These are phyloP conservation scores for Scortechinia acanthostroma DNA, from an alignment of 2,329 filamentous ascomycete genomes.

Conservation along the genomic window DNA sequence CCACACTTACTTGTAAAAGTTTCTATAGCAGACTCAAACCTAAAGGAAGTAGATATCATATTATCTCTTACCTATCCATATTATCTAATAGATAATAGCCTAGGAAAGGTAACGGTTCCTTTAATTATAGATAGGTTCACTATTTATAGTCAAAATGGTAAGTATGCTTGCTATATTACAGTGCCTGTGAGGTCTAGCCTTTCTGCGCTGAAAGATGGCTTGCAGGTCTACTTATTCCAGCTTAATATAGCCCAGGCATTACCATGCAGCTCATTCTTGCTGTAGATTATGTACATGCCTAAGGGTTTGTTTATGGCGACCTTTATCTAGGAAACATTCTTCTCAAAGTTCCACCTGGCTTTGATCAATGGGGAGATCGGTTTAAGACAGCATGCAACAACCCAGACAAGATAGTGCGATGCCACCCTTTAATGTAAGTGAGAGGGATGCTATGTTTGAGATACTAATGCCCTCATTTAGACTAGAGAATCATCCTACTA, in stretches of 20 bases:
- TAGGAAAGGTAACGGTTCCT: not conserved
- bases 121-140: not conserved
- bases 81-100: not conserved
- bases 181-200: not conserved
- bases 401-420: too few relatives aligned
- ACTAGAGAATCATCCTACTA: too few relatives aligned
- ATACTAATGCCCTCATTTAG: too few relatives aligned
- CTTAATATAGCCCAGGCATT: not conserved
- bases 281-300: conserved; percentile 9
- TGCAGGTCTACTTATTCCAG: conserved; percentile 1
- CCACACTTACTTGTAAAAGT: conserved; percentile 21
- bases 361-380: too few relatives aligned
- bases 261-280: conserved; percentile 6
- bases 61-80: conserved; percentile 9
- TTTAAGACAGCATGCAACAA: too few relatives aligned
- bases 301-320: conserved; percentile 12
- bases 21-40: conserved; percentile 9
- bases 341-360: conserved; percentile 5
- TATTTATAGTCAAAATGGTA: not conserved
- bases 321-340: conserved; percentile 13
- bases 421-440: too few relatives aligned
- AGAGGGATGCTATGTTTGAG: too few relatives aligned
- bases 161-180: not conserved
- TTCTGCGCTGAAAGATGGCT: not conserved
- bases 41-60: conserved; percentile 11